Conservation (phyloP, 352 stramenopile genomes). For the Pythium grandisporangium region DNA sequence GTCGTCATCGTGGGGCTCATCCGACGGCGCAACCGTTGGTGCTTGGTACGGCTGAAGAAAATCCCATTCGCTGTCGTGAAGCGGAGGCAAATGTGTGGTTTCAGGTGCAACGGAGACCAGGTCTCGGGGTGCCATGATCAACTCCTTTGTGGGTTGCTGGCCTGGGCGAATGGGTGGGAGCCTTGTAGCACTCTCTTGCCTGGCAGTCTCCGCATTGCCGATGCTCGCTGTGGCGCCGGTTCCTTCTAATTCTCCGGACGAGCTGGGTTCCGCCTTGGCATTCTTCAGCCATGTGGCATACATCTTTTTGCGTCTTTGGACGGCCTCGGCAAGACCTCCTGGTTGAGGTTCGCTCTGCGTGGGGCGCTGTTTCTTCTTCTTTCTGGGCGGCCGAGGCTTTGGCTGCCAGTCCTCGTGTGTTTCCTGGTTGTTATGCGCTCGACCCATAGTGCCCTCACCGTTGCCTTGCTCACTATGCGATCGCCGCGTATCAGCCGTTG, state of each 20-base stretch:
- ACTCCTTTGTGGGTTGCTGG: too few relatives aligned
- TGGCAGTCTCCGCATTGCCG: too few relatives aligned
- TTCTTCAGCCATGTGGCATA: slow-evolving; percentile 68
- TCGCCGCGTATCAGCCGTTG: slow-evolving; percentile 1
- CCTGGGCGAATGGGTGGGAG: slow-evolving; percentile 7
- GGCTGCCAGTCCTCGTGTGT: slow-evolving; percentile 7
- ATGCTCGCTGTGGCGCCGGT: too few relatives aligned
- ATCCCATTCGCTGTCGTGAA: slow-evolving; percentile 6
- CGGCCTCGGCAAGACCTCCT: slow-evolving; percentile 35
- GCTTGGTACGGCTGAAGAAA: slow-evolving; percentile 10
- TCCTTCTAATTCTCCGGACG: too few relatives aligned
- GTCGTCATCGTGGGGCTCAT: slow-evolving; percentile 28
- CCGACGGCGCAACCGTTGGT: background rate
- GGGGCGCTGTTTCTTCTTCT: slow-evolving; percentile 33
- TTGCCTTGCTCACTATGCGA: slow-evolving; percentile 5
- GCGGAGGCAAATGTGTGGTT: background rate
- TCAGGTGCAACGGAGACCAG: too few relatives aligned
- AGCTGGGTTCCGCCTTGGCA: slow-evolving; percentile 4
- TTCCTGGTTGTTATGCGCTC: slow-evolving; percentile 20
- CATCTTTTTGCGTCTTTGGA: slow-evolving; percentile 61
- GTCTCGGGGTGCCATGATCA: too few relatives aligned
- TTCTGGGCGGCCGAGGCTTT: too few relatives aligned
- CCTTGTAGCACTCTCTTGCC: background rate
- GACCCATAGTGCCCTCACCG: too few relatives aligned
- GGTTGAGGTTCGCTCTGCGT: slow-evolving; percentile 7